Percentiles rank a stretch among this genome's conserved stretches.
phyloP scores from a whole-genome alignment of 2,329 filamentous ascomycete species.

The Leptographium procerum region DNA sequence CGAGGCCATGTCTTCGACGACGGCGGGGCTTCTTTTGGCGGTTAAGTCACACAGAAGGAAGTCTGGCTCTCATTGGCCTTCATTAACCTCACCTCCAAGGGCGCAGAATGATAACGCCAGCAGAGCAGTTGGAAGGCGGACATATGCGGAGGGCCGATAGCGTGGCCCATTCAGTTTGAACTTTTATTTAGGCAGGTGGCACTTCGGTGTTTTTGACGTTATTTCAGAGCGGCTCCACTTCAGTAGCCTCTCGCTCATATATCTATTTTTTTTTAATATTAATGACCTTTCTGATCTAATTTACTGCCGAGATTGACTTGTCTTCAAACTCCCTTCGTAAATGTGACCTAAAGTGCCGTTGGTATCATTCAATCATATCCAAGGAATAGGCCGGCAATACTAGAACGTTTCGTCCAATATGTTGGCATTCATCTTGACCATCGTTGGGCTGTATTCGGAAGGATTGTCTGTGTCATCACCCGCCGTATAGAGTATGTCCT shows the following conservation, averaged over 20 bases:
- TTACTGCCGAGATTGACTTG: no score
- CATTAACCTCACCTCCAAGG: no score
- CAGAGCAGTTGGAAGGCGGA: neutral
- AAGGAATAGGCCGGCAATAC: neutral
- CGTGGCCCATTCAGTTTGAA: no score
- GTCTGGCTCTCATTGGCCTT: no score
- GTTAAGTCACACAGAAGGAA: neutral
- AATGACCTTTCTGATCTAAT: neutral
- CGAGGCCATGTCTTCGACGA: no score
- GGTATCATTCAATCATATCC: neutral
- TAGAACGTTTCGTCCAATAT: slow-evolving; percentile 52
- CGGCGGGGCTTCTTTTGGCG: no score
- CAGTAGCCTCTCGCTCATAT: neutral
- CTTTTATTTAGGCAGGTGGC: neutral
- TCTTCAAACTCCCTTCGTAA: neutral
- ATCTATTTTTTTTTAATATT: neutral
- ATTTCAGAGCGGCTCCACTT: neutral
- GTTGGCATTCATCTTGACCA: slow-evolving; percentile 54
- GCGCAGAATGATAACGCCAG: no score
- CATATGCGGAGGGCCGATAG: neutral
- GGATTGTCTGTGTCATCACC: slow-evolving; percentile 49
- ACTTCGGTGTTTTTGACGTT: neutral
- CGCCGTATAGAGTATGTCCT: slow-evolving; percentile 66
- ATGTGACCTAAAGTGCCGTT: neutral
- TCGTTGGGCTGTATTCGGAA: slow-evolving; percentile 50